phyloP scores from a whole-genome alignment of 2,329 filamentous ascomycete genomes.

The Nectriaceae sp. region DNA sequence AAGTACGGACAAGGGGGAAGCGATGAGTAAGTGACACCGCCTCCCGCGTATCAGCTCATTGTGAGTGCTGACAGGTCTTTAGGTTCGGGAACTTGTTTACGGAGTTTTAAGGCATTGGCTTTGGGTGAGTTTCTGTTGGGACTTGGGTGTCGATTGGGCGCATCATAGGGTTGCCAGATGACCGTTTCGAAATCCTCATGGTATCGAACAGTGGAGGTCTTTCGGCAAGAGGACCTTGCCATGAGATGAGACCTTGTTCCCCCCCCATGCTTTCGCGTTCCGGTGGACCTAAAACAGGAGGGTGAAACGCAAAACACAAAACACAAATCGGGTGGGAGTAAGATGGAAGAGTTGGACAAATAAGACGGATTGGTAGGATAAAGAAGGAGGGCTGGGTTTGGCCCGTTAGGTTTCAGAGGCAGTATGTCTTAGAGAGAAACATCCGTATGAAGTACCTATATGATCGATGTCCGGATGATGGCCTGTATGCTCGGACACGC shows the following conservation, averaged over 20 bases:
- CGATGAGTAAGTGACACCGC: constrained; percentile 73
- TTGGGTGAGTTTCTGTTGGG: constrained; percentile 15
- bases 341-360: constrained; percentile 8
- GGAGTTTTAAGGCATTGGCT: constrained; percentile 60
- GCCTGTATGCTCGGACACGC: neutral
- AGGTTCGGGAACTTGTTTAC: constrained; percentile 75
- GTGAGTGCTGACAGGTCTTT: constrained; percentile 18
- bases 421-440: constrained; percentile 13
- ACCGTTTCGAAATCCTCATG: neutral
- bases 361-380: constrained; percentile 7
- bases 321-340: no score
- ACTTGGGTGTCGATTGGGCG: constrained; percentile 23
- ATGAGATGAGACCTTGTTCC: no score
- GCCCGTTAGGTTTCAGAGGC: constrained; percentile 5
- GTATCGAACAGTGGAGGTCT: neutral
- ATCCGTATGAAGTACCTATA: constrained; percentile 18
- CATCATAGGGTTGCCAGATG: constrained; percentile 10
- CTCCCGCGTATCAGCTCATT: neutral
- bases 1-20: constrained; percentile 76
- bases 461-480: neutral
- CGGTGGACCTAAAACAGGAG: no score
- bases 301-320: no score
- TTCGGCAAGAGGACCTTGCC: no score
- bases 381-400: constrained; percentile 1
- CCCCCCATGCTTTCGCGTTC: no score